Percentiles rank a stretch among this genome's conserved stretches.
Evolutionary conservation across 345 rosid genomes (phyloP).

Genomic region (Corymbia maculata): DNA sequence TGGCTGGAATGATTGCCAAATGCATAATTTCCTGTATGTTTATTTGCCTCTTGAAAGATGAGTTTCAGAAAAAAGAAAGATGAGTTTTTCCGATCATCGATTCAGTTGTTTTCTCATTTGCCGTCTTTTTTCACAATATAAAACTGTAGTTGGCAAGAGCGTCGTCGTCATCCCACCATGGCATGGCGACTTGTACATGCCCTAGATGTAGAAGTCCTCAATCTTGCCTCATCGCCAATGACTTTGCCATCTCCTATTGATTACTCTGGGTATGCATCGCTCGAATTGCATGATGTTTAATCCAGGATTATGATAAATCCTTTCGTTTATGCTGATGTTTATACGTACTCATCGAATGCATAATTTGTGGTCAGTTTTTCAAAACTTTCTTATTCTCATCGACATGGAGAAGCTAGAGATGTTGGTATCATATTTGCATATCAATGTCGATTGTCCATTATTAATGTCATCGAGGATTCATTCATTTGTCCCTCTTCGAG

Average conservation of each 20-base stretch:
- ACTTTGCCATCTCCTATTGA: neutral
- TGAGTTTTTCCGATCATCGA: too few species aligned
- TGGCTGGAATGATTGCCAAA: too few species aligned
- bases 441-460: neutral
- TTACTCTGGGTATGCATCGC: neutral
- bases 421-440: neutral
- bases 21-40: too few species aligned
- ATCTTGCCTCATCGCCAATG: too few species aligned
- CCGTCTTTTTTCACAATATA: neutral
- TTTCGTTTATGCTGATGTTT: neutral
- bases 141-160: neutral
- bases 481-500: neutral
- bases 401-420: neutral
- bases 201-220: neutral
- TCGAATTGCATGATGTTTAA: neutral
- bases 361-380: neutral
- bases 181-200: neutral
- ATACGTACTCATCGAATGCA: neutral
- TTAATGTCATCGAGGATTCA: neutral
- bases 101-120: neutral
- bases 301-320: too few species aligned
- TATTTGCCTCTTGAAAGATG: too few species aligned
- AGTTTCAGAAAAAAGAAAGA: too few species aligned
- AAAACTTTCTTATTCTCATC: neutral
- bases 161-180: neutral